Evolutionary conservation across 345 rosid species (phyloP), one percentile per base, ranked within the genome.

Genomic region (Populus simonii): DNA sequence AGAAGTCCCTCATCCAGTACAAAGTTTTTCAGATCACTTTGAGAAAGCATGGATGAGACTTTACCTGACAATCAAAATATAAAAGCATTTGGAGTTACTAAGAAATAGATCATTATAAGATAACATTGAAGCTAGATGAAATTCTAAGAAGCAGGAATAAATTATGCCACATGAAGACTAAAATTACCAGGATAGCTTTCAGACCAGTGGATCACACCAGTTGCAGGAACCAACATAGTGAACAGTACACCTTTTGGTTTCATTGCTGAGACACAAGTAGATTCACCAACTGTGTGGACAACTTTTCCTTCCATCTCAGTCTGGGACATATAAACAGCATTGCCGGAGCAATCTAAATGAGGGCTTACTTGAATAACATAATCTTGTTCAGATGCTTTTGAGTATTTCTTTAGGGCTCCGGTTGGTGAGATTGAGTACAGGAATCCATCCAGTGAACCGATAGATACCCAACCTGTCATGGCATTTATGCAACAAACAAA

Each of bases 381-480:
- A 82, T 89, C 89, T 10, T 73, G 47, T 41, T 63, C 69, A 66
- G 81, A 53, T n/a, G 78, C 79, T 80, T 83, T 83, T 0, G 90
- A 81, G 76, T 86, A 89, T 83, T 87, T 92, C 73, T 83, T 71
- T 68, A 93, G 86, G 73, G 68, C 66, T 36, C 98, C 99, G n/a
- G 76, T 72, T 18, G 92, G 92, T 80, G 98, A 95, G 72, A 95
- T 85, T 10, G 90, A 91, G 81, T 95, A 93, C 27, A 95, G 80
- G 69, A 85, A 85, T 55, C 98, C 98, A 75, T 95, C 98, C 80
- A 93, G 76, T 6, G 99, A 93, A 80, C 94, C 94, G 67, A 93
- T 80, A 11, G 99, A 91, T 70, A 91, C 77, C 92, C 92, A 93
- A 66, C 94, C 98, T 94, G 83, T 59, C 31, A 29, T 66, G 51